Evolutionary conservation across 805 yeast genomes (phyloP).

Genomic region (Pichia scutulata): DNA sequence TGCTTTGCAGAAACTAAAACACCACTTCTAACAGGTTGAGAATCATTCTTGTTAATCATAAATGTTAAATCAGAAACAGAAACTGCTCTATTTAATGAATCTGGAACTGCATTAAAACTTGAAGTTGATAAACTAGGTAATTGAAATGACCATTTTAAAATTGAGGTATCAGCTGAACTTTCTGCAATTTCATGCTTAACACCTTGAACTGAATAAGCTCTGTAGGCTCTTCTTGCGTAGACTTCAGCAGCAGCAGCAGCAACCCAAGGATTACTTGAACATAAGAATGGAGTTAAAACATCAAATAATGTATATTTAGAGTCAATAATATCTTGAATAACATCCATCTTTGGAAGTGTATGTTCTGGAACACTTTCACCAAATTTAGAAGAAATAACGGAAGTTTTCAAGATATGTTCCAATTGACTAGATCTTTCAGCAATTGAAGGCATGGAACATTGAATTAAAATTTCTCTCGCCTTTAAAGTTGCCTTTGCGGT

Average conservation of each 20-base stretch:
- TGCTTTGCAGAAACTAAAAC: constrained; percentile 72
- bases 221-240: constrained; percentile 91
- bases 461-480: constrained; percentile 93
- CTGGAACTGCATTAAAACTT: constrained; percentile 65
- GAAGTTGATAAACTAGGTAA: constrained; percentile 67
- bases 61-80: constrained; percentile 90
- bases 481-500: constrained; percentile 91
- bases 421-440: constrained; percentile 95
- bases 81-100: constrained; percentile 70
- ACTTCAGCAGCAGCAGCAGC: constrained; percentile 96
- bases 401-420: constrained; percentile 87
- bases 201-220: constrained; percentile 86
- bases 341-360: constrained; percentile 71
- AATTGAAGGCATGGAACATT: constrained; percentile 93
- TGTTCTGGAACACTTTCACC: constrained; percentile 76
- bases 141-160: constrained; percentile 83
- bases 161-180: constrained; percentile 48
- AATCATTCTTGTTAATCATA: constrained; percentile 61
- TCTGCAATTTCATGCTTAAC: constrained; percentile 49
- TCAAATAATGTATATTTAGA: constrained; percentile 95
- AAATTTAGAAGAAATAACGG: constrained; percentile 83
- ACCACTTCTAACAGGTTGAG: constrained; percentile 76
- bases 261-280: constrained; percentile 76
- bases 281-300: constrained; percentile 86
- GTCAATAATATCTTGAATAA: constrained; percentile 87